Evolutionary conservation across 1,284 basidiomycete genomes (phyloP).

Genomic region (Irpex sp.): DNA sequence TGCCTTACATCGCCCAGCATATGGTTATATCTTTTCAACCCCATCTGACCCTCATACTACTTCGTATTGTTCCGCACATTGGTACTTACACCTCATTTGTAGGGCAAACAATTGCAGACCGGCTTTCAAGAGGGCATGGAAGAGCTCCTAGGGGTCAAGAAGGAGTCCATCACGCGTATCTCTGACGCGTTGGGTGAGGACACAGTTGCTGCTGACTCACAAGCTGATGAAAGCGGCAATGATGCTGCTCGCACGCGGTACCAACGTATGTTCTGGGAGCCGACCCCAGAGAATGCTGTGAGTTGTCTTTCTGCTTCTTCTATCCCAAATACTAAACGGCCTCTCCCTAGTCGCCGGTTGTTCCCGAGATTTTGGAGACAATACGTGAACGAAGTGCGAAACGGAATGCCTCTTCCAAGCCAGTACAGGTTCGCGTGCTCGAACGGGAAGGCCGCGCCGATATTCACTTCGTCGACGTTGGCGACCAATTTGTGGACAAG

Average conservation of each 20-base stretch:
- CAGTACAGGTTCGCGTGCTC: constrained; percentile 4
- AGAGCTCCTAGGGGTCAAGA: constrained; percentile 46
- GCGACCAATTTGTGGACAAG: constrained; percentile 60
- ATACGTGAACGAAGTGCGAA: constrained; percentile 24
- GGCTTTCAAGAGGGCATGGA: constrained; percentile 74
- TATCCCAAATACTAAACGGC: not conserved
- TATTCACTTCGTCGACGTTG: constrained; percentile 66
- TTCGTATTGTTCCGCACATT: not conserved
- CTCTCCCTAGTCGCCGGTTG: constrained; percentile 48
- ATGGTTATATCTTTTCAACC: constrained; percentile 62
- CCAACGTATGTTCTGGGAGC: constrained; percentile 73
- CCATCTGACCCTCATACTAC: constrained; percentile 46
- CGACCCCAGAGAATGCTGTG: constrained; percentile 61
- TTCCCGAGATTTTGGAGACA: constrained; percentile 47
- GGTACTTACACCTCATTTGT: constrained; percentile 7
- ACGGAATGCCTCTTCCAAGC: constrained; percentile 27
- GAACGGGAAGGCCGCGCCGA: constrained; percentile 41
- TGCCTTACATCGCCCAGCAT: constrained; percentile 55
- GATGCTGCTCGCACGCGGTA: constrained; percentile 61
- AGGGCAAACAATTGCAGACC: constrained; percentile 60
- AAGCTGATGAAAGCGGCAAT: constrained; percentile 54
- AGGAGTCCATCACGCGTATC: constrained; percentile 12
- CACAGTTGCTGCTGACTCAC: constrained; percentile 53
- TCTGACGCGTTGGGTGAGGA: constrained; percentile 29
- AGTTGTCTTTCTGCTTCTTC: constrained; percentile 21